Conservation (phyloP, 305 asterid species). For the Fraxinus sp. region DNA sequence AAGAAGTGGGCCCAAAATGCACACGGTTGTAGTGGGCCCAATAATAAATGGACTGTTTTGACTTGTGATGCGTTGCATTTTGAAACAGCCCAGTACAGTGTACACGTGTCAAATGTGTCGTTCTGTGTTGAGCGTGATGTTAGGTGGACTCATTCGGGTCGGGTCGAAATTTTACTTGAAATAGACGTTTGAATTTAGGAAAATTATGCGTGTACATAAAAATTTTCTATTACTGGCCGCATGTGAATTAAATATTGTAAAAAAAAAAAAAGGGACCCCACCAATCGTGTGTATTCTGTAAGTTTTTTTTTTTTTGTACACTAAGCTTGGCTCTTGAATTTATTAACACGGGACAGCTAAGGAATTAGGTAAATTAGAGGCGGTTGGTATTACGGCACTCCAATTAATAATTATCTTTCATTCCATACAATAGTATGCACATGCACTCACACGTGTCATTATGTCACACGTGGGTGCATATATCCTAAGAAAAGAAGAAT, state of each 20-base stretch:
- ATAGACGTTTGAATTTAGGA: background rate
- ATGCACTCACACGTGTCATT: conserved; percentile 2
- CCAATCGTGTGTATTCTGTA: no score
- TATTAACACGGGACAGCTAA: background rate
- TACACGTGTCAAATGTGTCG: conserved; percentile 10
- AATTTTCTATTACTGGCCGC: no score
- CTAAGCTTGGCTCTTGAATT: background rate
- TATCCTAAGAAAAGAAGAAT: background rate
- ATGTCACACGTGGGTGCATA: conserved; percentile 21
- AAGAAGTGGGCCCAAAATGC: conserved; percentile 20
- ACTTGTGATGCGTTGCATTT: conserved; percentile 14
- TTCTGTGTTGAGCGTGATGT: background rate
- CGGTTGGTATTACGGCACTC: conserved; percentile 22
- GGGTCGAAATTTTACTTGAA: background rate
- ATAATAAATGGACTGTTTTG: background rate
- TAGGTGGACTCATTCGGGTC: background rate
- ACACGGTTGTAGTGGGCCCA: conserved; percentile 38
- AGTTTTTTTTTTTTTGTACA: no score
- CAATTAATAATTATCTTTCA: background rate
- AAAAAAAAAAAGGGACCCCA: no score
- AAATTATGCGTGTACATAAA: no score
- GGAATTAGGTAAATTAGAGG: background rate
- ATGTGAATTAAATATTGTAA: no score
- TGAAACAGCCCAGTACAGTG: background rate
- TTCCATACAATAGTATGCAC: background rate